Evolutionary conservation across 768 basidiomycete species (phyloP), one percentile per base, ranked within the genome.

Genomic region (Suillus weaverae): DNA sequence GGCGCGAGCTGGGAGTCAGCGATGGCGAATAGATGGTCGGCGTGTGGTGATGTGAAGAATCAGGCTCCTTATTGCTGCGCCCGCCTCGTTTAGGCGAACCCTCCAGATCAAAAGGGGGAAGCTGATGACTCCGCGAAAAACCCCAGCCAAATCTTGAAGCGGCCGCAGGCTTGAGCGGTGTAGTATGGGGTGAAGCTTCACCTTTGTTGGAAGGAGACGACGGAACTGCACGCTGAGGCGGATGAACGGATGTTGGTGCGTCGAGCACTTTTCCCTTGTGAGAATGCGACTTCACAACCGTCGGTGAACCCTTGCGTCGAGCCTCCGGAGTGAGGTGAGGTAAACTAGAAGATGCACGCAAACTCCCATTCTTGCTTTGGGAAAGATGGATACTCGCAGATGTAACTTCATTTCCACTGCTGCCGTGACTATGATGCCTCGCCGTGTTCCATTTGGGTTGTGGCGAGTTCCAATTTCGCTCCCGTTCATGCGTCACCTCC

Each of bases 391-490:
- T 0, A 14, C 71, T 55, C 14, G 74, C 67, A 8, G 73, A 69
- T 36, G 39, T 50, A 35, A 30, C 46, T 20, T 62, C 65, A 43
- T 60, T 63, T 33, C 62, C 62, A 35, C 43, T 54, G 39, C 62
- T 67, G 16, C n/a, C 65, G 5, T 46, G 62, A 41, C 67, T 61
- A 50, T 64, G 66, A 56, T 62, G 65, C 62, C 67, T 71, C 33
- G 72, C 62, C 26, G 69, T 67, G 22, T 76, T 71, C 88, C 88
- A 89, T 60, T 79, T 81, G 8, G 86, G 87, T 43, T 80, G 83
- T n/a, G 85, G 86, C 9, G 88, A 83, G 72, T 88, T 87, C 89
- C 88, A 90, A 69, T 90, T 90, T 56, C 86, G 80, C 74, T 90
- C 89, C 56, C 87, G 81, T 68, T 84, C 82, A 44, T 85, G 83